Percentiles rank a stretch among this genome's conserved stretches.
Evolutionary conservation across 176 grass and related monocot species (phyloP).

Genomic region (Avena sativa): DNA sequence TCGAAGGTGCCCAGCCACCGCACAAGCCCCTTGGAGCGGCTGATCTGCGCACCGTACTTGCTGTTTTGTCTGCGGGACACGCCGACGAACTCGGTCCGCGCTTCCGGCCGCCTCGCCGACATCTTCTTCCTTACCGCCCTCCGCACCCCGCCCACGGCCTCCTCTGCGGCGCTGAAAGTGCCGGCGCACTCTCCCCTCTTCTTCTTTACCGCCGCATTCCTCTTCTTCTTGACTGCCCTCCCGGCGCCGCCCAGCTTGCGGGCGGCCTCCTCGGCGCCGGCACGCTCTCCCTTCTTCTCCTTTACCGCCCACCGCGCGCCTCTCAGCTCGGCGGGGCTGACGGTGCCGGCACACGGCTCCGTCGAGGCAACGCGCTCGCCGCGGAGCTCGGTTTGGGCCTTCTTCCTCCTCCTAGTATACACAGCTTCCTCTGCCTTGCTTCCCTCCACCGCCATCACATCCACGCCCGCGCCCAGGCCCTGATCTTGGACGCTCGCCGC

Average conservation of each 20-base stretch:
- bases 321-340: too few species aligned
- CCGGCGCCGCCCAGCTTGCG: not conserved
- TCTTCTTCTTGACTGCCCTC: not conserved
- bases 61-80: not conserved
- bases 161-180: not conserved
- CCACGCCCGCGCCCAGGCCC: not conserved
- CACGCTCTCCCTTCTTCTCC: not conserved
- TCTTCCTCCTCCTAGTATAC: not conserved
- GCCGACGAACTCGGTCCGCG: not conserved
- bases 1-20: constrained; percentile 79
- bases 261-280: not conserved
- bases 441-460: not conserved
- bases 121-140: not conserved
- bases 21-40: not conserved
- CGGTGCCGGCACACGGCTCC: not conserved
- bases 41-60: not conserved
- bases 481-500: not conserved
- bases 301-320: not conserved
- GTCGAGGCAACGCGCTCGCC: not conserved
- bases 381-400: not conserved
- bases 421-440: not conserved
- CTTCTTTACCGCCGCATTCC: not conserved
- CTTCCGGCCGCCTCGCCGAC: not conserved
- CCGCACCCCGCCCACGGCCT: not conserved
- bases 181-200: not conserved